Evolutionary conservation across 106 monocot genomes (phyloP), one percentile per base, ranked within the genome.

Genomic region (Dendrobium officinale): DNA sequence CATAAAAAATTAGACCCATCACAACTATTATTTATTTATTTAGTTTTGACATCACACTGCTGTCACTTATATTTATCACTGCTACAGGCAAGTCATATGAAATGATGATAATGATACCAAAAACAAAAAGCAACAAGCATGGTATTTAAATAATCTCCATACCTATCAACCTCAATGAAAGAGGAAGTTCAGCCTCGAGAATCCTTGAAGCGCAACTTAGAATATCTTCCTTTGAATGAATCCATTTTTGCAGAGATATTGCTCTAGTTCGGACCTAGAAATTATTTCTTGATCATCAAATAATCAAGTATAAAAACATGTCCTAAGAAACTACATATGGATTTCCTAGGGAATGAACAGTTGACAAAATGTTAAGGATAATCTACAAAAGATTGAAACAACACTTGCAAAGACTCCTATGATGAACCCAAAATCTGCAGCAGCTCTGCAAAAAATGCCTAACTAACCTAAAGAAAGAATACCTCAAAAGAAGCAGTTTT

Each of bases 401-500:
- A 13, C 54, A 16, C 16, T 54, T 54, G 54, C 16, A 54, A 54
- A 54, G 16, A 54, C 54, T 54, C 54, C 16, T 54, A 54, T 54
- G 54, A 54, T 16, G 16, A 54, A 54, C 54, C 54, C 54, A 54
- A 54, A 54, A 54, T 10, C 16, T 54, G 54, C 16, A 54, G 54
- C 54, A 16, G 54, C 54, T 54, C 16, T 19, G 64, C 11, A 68
- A 31, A 68, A 31, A 26, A 68, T 68, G 68, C 16, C 10, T 13
- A 10, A 15, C 15, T 37, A 16, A 37, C 31, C 13, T 9, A 24
- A 72, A 74, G 85, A 45, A 20, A 49, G 59, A 77, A 78, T 40
- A 95, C 99, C 91, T 99, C 99, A 84, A 99, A 99, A 67, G 90
- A 78, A 75, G 95, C 61, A 54, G 93, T 99, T 86, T 99, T 99